These are phyloP conservation scores for Silene conica DNA, from an alignment of 148 eudicot species.

Conservation along the genomic window DNA sequence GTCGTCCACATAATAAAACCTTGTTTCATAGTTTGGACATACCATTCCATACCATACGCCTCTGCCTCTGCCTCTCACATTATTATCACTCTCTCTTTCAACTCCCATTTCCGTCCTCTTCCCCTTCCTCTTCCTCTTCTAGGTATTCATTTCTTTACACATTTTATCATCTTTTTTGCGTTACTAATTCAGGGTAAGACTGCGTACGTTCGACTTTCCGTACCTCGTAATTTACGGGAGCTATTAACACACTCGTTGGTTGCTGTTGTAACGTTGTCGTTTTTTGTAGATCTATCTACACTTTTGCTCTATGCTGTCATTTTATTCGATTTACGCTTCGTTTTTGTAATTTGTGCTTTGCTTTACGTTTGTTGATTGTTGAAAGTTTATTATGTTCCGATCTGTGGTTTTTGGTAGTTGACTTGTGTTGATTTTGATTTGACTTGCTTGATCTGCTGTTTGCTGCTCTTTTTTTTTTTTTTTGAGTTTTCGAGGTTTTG, in stretches of 20 bases:
- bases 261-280: no score
- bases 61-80: conserved; percentile 25
- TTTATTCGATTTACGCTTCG: not conserved
- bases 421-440: conserved; percentile 17
- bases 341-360: not conserved
- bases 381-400: conserved; percentile 12
- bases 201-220: no score
- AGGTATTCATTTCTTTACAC: not conserved
- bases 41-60: not conserved
- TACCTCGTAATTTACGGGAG: no score
- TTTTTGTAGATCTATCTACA: not conserved
- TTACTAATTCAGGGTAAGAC: no score
- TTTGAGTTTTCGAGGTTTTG: not conserved
- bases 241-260: no score
- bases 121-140: not conserved
- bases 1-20: conserved; percentile 15
- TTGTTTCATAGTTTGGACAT: no score
- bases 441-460: conserved; percentile 30
- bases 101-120: not conserved
- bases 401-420: conserved; percentile 21
- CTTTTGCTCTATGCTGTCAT: not conserved
- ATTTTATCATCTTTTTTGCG: not conserved
- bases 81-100: not conserved
- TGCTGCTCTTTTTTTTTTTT: not conserved
- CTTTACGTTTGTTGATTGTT: not conserved